Percentiles rank a stretch among this genome's conserved stretches.
phyloP scores from a whole-genome alignment of 2,329 filamentous ascomycete genomes.

The Arthrobotrys conoides region DNA sequence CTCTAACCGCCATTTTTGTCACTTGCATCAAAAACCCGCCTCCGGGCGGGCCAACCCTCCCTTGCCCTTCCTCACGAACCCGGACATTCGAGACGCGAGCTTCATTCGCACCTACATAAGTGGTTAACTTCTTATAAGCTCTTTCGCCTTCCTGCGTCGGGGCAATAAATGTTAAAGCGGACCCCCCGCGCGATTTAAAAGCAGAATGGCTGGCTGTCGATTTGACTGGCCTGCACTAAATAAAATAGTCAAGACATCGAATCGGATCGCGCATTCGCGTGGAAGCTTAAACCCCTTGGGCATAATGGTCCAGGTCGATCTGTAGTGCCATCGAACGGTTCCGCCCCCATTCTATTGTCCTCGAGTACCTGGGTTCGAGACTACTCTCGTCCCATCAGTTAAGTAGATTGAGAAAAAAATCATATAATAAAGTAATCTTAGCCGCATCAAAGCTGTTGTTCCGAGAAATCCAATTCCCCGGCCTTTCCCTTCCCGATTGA shows the following conservation, averaged over 20 bases:
- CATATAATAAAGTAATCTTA: constrained; percentile 26
- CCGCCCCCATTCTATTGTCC: background rate
- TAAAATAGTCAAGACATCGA: background rate
- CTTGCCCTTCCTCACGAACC: constrained; percentile 30
- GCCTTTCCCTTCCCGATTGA: constrained; percentile 15
- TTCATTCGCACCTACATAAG: constrained; percentile 9
- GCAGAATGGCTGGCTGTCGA: constrained; percentile 22
- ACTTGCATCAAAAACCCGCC: constrained; percentile 42
- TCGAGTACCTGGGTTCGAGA: background rate
- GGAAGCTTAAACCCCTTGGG: constrained; percentile 1
- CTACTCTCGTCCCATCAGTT: background rate
- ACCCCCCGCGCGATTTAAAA: constrained; percentile 34
- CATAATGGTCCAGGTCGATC: constrained; percentile 4
- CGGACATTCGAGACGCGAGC: constrained; percentile 34
- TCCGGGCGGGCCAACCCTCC: constrained; percentile 33
- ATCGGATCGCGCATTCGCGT: constrained; percentile 22
- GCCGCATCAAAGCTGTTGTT: constrained; percentile 21
- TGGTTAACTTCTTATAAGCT: background rate
- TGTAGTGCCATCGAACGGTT: constrained; percentile 1
- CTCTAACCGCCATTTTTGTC: constrained; percentile 41
- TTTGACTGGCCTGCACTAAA: background rate
- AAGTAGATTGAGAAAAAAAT: constrained; percentile 19
- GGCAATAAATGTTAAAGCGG: constrained; percentile 22
- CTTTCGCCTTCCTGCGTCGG: constrained; percentile 29
- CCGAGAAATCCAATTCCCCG: constrained; percentile 2